A percentile compares a stretch with the other conserved stretches of the same genome.
Evolutionary conservation across 306 rosid species (phyloP).

Genomic region (Lupinus albus): DNA sequence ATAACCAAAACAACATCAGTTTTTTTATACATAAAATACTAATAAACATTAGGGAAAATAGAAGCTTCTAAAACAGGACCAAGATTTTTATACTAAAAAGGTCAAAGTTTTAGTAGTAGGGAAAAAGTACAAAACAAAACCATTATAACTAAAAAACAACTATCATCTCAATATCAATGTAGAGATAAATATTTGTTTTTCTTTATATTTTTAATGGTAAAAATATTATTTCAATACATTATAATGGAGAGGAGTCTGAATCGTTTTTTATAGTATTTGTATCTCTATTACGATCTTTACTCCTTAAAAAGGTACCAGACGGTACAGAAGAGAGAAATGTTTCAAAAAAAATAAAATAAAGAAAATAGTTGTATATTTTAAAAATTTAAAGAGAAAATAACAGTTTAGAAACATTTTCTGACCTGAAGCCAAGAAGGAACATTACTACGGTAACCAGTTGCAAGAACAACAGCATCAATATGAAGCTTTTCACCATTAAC

Average conservation of each 20-base stretch:
- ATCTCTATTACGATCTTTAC: too few species aligned
- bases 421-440: conserved; percentile 98
- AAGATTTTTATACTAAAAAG: not conserved
- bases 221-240: too few species aligned
- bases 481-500: conserved; percentile 59
- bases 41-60: not conserved
- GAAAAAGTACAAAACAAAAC: conserved; percentile 34
- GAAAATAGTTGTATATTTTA: too few species aligned
- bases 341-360: too few species aligned
- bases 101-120: not conserved
- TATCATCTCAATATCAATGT: too few species aligned
- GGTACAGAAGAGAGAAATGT: too few species aligned
- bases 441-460: conserved; percentile 89
- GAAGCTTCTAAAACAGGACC: conserved; percentile 33
- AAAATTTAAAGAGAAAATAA: too few species aligned
- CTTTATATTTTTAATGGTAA: too few species aligned
- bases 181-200: too few species aligned
- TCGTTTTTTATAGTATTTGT: too few species aligned
- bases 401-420: conserved; percentile 49
- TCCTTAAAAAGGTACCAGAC: too few species aligned
- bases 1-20: conserved; percentile 42
- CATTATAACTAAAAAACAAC: not conserved
- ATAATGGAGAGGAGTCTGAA: too few species aligned
- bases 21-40: not conserved
- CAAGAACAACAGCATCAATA: conserved; percentile 73